phyloP scores from a whole-genome alignment of 495 filamentous ascomycete species.

The Jackrogersella minutella region DNA sequence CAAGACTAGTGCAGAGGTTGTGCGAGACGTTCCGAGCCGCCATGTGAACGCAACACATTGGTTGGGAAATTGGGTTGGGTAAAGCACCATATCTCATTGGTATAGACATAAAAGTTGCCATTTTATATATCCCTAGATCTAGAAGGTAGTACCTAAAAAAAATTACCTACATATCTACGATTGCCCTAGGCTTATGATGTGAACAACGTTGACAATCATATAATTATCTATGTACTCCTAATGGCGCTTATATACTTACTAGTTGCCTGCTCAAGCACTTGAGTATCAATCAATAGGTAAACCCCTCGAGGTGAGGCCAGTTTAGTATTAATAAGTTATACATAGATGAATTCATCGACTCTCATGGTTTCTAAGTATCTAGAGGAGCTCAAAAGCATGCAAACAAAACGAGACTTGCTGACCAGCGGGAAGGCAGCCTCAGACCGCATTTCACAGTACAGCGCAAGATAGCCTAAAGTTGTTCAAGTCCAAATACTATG shows the following conservation, averaged over 20 bases:
- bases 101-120: not conserved
- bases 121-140: not conserved
- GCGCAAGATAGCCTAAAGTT: too few species aligned
- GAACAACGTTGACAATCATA: not conserved
- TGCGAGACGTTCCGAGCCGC: slow-evolving; percentile 64
- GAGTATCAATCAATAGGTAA: not conserved
- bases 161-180: not conserved
- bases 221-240: not conserved
- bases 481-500: too few species aligned
- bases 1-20: slow-evolving; percentile 72
- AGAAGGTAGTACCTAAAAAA: not conserved
- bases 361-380: too few species aligned
- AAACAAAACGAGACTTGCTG: too few species aligned
- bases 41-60: too few species aligned
- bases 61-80: too few species aligned
- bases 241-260: not conserved
- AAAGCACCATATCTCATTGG: slow-evolving; percentile 49
- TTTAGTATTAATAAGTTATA: too few species aligned
- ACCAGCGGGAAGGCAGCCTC: too few species aligned
- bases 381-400: too few species aligned
- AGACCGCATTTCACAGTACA: too few species aligned
- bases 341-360: too few species aligned
- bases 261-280: too few species aligned
- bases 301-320: not conserved
- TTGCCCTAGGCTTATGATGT: not conserved